Conservation (phyloP, 805 yeast species). For the Jamesozyma rosinii region DNA sequence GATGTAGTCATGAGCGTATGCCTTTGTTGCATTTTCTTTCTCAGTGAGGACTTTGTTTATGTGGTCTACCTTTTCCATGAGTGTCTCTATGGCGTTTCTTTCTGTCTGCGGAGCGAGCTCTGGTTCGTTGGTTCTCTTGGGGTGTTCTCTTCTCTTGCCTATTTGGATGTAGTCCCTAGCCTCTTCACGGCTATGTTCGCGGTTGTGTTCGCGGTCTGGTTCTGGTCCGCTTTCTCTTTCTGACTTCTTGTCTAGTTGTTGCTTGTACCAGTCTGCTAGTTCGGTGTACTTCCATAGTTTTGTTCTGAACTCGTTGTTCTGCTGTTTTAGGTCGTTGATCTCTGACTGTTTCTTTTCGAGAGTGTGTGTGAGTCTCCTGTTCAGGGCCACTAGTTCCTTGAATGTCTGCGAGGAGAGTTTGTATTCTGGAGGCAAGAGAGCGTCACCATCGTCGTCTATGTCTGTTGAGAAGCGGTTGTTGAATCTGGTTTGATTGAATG, state of each 20-base stretch:
- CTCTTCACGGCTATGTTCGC: conserved; percentile 8
- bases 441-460: conserved; percentile 11
- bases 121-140: neutral
- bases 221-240: too few species aligned
- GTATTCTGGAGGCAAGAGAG: conserved; percentile 29
- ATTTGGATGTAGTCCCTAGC: conserved; percentile 15
- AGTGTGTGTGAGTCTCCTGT: conserved; percentile 30
- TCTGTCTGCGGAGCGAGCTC: neutral
- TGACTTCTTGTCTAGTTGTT: neutral
- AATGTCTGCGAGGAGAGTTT: conserved; percentile 31
- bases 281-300: conserved; percentile 9
- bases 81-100: neutral
- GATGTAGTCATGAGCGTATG: neutral
- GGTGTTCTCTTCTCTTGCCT: conserved; percentile 14
- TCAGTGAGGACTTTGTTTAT: neutral
- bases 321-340: conserved; percentile 3
- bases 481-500: conserved; percentile 1
- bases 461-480: neutral
- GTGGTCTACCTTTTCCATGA: conserved; percentile 2
- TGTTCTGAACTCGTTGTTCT: conserved; percentile 3
- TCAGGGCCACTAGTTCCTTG: conserved; percentile 32
- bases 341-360: conserved; percentile 23
- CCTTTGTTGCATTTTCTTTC: neutral
- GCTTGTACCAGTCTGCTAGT: conserved; percentile 20
- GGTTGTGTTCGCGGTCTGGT: neutral